phyloP scores from a whole-genome alignment of 164 flowering plant species.

The Cinnamomum micranthum region DNA sequence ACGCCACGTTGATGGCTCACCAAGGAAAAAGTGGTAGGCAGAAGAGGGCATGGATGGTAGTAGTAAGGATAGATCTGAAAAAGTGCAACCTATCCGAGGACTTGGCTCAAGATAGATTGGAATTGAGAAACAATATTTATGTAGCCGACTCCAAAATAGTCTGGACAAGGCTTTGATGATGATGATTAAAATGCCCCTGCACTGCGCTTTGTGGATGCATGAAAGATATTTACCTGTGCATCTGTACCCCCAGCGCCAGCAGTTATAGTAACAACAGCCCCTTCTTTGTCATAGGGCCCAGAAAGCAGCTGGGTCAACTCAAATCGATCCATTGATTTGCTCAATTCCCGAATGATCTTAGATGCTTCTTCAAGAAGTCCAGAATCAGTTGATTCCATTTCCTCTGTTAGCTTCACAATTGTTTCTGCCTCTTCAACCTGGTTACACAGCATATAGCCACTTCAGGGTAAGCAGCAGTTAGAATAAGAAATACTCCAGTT shows the following conservation, averaged over 20 bases:
- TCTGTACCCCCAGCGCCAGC: slow-evolving; percentile 99
- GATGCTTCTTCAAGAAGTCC: slow-evolving; percentile 85
- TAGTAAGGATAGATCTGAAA: too few species aligned
- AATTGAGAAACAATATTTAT: too few species aligned
- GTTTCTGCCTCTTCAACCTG: slow-evolving; percentile 94
- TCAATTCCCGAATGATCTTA: slow-evolving; percentile 49
- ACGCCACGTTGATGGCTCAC: too few species aligned
- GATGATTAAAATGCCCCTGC: neutral
- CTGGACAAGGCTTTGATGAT: too few species aligned
- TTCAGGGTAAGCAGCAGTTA: neutral
- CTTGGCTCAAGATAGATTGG: too few species aligned
- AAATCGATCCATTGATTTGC: slow-evolving; percentile 70
- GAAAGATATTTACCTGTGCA: slow-evolving; percentile 68
- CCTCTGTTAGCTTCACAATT: slow-evolving; percentile 78
- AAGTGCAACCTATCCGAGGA: too few species aligned
- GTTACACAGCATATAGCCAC: neutral
- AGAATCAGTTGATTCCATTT: slow-evolving; percentile 79
- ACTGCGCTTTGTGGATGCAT: neutral
- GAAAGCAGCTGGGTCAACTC: slow-evolving; percentile 90
- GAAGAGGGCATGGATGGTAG: too few species aligned
- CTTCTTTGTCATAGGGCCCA: slow-evolving; percentile 96
- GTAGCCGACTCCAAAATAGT: too few species aligned
- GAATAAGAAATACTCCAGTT: too few species aligned
- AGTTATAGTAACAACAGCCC: slow-evolving; percentile 75
- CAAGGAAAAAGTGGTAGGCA: too few species aligned